These are phyloP conservation scores for Populus trichocarpa DNA, from an alignment of 441 rosid species.

Conservation along the genomic window DNA sequence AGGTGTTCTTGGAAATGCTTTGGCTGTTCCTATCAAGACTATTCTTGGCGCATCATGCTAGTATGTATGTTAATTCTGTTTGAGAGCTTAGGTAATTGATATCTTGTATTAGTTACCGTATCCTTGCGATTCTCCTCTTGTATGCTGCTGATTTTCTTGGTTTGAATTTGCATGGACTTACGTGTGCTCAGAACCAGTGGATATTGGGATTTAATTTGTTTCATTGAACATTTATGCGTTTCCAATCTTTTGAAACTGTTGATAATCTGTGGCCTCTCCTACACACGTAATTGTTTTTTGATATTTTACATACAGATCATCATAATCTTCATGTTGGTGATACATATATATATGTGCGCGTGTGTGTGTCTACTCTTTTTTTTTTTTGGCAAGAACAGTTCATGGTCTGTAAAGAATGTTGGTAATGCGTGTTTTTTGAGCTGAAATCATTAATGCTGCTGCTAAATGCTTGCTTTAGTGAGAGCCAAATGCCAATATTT, in stretches of 20 bases:
- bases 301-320: background rate
- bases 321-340: background rate
- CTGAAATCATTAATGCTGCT: too few species aligned
- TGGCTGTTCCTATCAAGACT: slow-evolving; percentile 60
- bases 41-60: slow-evolving; percentile 56
- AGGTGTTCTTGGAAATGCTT: slow-evolving; percentile 41
- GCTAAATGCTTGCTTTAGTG: too few species aligned
- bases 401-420: background rate
- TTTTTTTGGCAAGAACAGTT: background rate
- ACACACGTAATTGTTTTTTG: slow-evolving; percentile 38
- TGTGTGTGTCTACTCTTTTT: too few species aligned
- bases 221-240: slow-evolving; percentile 70
- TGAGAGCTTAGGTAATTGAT: background rate
- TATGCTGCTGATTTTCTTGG: background rate
- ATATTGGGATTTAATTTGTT: slow-evolving; percentile 60
- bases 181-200: slow-evolving; percentile 48
- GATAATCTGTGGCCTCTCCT: slow-evolving; percentile 57
- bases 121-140: background rate
- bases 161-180: slow-evolving; percentile 35
- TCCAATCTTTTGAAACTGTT: slow-evolving; percentile 55
- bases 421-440: too few species aligned
- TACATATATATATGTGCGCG: background rate
- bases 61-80: slow-evolving; percentile 25
- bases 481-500: too few species aligned
- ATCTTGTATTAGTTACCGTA: background rate